Conservation (phyloP, 139 green algal genomes). For the Micractinium conductrix region DNA sequence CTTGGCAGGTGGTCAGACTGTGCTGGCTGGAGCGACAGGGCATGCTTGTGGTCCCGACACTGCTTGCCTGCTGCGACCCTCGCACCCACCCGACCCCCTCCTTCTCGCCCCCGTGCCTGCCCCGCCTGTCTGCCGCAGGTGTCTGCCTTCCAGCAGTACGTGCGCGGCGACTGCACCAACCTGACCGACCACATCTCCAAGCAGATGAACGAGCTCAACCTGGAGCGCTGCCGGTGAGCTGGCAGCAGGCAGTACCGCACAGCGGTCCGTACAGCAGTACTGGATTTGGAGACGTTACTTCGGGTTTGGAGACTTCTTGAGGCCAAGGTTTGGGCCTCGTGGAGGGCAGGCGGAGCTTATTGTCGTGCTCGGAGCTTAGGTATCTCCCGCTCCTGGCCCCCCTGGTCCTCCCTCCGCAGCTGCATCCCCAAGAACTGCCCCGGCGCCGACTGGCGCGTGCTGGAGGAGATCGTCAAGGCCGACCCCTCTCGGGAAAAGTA, state of each 20-base stretch:
- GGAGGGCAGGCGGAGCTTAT: no score
- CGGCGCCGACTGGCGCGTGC: conserved; percentile 92
- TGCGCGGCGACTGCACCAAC: conserved; percentile 62
- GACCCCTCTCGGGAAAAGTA: conserved; percentile 74
- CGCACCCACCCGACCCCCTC: background rate
- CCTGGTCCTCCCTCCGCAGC: conserved; percentile 23
- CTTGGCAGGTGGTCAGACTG: no score
- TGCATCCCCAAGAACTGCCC: conserved; percentile 93
- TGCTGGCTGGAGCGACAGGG: no score
- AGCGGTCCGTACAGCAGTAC: no score
- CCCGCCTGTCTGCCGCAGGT: background rate
- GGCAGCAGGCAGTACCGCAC: no score
- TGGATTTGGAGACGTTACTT: no score
- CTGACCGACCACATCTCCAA: conserved; percentile 95
- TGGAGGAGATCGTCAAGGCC: conserved; percentile 78
- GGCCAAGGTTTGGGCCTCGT: no score
- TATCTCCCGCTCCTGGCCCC: background rate
- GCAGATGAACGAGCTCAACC: conserved; percentile 96
- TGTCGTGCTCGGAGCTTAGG: no score
- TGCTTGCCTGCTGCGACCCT: no score
- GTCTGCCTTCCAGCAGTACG: conserved; percentile 67
- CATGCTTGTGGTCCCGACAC: no score
- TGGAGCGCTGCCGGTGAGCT: conserved; percentile 82
- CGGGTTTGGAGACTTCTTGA: no score
- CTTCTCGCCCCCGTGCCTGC: background rate